Percentiles rank a stretch among this genome's conserved stretches.
Evolutionary conservation across 2,329 filamentous ascomycete genomes (phyloP).

Genomic region (Tolypocladium amazonense): DNA sequence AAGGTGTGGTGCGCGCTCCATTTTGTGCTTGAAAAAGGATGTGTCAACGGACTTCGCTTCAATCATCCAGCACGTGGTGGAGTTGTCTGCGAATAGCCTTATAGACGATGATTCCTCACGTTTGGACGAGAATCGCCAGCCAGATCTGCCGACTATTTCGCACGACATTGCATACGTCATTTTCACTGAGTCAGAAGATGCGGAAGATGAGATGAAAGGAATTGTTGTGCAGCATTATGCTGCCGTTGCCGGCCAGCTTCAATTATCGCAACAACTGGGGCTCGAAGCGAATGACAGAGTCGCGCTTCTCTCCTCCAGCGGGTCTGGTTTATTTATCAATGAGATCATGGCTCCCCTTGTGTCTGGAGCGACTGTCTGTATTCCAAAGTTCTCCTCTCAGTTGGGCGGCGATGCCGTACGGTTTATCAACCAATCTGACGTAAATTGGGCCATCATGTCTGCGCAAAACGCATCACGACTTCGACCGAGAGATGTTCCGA

Average conservation of each 20-base stretch:
- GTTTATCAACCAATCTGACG: background rate
- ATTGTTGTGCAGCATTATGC: slow-evolving; percentile 6
- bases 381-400: background rate
- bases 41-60: background rate
- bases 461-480: background rate
- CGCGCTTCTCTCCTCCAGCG: background rate
- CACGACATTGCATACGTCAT: slow-evolving; percentile 2
- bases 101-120: background rate
- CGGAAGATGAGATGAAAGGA: slow-evolving; percentile 5
- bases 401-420: background rate
- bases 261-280: background rate
- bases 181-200: slow-evolving; percentile 7
- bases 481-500: background rate
- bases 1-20: background rate
- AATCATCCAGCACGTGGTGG: background rate
- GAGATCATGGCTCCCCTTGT: background rate
- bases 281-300: background rate
- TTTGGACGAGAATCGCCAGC: too few relatives aligned
- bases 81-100: background rate
- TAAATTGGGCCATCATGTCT: background rate
- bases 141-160: background rate
- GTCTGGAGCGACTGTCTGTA: background rate
- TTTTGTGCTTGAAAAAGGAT: background rate
- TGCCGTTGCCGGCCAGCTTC: background rate
- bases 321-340: background rate